Evolutionary conservation across 176 grass and related monocot species (phyloP), one percentile per base, ranked within the genome.

Genomic region (Metroxylon sagu): DNA sequence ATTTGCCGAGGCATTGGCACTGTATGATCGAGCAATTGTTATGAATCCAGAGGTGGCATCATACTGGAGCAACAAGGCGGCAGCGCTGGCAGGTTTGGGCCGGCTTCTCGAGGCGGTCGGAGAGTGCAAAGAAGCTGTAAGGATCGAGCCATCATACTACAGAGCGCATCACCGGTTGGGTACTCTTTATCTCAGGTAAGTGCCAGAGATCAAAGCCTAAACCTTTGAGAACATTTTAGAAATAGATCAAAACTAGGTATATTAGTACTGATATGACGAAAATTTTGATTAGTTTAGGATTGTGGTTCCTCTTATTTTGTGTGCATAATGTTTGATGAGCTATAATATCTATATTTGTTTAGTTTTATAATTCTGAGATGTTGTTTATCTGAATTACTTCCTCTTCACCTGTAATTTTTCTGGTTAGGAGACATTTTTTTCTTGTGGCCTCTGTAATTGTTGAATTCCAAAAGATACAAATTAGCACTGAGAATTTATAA

Each of bases 31-130:
- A 50, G 93, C 88, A 39, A 98, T 89, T 76, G 76, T 89, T 0
- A 80, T 98, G 73, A 88, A 92, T 48, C 73, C 76, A 0, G 55
- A 25, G 10, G 71, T 83, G 66, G 81, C 93, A 6, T 72, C 79
- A 0, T 98, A 85, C 63, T 85, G 87, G 84, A 74, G 79, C 76
- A 92, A 98, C 70, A 98, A 93, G 76, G 94, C 88, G 5, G 94
- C 94, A 0, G 88, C 94, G 35, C 73, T 98, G 17, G 71, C 70
- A 14, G 82, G 75, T 15, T 81, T 93, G 3, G 88, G 85, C 0
- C 69, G 71, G 3, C 82, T 98, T 62, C 57, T 93, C 48, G 85
- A 98, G 48, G 88, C 88, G 14, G 88, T 85, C 69, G 52, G 29
- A 3, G 88, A 98, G 67, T 92, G 94, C 76, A 92, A 58, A 69